Evolutionary conservation across 257 asterid species (phyloP).

Genomic region (Leptodermis oblonga): DNA sequence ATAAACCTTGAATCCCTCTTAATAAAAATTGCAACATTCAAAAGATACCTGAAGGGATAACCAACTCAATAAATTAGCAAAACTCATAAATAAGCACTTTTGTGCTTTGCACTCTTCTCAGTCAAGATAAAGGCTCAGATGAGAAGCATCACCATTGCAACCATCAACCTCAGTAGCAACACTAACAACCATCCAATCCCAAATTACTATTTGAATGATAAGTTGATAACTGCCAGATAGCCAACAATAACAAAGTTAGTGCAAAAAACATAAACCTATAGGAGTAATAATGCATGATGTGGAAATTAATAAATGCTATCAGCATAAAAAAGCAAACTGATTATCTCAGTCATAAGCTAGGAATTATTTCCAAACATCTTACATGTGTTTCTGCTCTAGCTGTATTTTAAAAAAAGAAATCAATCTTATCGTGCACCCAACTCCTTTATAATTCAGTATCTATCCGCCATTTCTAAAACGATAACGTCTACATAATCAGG

Average conservation of each 20-base stretch:
- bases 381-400: not conserved
- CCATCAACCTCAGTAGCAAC: not conserved
- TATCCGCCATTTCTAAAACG: not conserved
- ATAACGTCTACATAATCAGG: not conserved
- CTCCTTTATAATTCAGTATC: not conserved
- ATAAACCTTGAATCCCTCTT: not conserved
- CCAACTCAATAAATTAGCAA: not conserved
- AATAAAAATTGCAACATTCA: not conserved
- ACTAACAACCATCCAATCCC: constrained; percentile 1
- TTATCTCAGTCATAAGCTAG: not conserved
- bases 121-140: constrained; percentile 5
- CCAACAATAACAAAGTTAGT: not conserved
- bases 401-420: not conserved
- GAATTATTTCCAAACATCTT: not conserved
- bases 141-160: not conserved
- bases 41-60: not conserved
- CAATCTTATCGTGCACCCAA: not conserved
- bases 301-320: not conserved
- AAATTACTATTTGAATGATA: not conserved
- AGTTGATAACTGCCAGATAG: constrained; percentile 10
- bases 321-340: not conserved
- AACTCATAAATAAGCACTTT: not conserved
- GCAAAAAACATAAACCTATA: not conserved
- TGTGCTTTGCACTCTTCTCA: not conserved
- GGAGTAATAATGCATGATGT: not conserved